phyloP scores from a whole-genome alignment of 106 monocot species.

The Ottelia alismoides region DNA sequence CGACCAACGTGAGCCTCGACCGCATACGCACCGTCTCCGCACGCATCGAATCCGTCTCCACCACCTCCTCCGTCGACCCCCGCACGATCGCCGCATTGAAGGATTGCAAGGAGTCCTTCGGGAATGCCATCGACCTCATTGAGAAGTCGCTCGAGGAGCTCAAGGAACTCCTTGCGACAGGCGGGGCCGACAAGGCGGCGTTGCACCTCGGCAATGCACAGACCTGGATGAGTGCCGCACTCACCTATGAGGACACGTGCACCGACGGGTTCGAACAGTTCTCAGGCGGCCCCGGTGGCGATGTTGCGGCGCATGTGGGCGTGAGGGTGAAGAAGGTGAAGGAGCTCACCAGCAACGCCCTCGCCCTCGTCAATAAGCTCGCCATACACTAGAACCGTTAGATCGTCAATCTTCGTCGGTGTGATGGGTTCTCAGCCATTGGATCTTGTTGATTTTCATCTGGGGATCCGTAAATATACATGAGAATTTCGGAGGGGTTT shows the following conservation, averaged over 20 bases:
- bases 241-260: slow-evolving; percentile 79
- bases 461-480: too few relatives aligned
- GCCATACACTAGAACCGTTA: neutral
- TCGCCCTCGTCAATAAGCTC: slow-evolving; percentile 47
- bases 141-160: slow-evolving; percentile 18
- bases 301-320: slow-evolving; percentile 14
- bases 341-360: slow-evolving; percentile 46
- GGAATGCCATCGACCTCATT: slow-evolving; percentile 25
- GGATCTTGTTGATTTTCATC: too few relatives aligned
- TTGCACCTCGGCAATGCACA: slow-evolving; percentile 36
- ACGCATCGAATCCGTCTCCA: neutral
- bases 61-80: neutral
- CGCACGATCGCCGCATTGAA: slow-evolving; percentile 18
- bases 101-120: slow-evolving; percentile 41
- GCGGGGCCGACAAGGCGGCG: slow-evolving; percentile 3
- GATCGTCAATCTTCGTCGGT: neutral
- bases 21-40: slow-evolving; percentile 3
- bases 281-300: neutral
- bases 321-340: slow-evolving; percentile 6
- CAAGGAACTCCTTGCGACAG: slow-evolving; percentile 3
- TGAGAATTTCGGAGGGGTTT: too few relatives aligned
- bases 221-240: slow-evolving; percentile 88
- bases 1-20: slow-evolving; percentile 7
- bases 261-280: slow-evolving; percentile 26
- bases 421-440: too few relatives aligned